phyloP scores from a whole-genome alignment of 192 early-diverging fungal genomes.

The Helicostylum pulchrum region DNA sequence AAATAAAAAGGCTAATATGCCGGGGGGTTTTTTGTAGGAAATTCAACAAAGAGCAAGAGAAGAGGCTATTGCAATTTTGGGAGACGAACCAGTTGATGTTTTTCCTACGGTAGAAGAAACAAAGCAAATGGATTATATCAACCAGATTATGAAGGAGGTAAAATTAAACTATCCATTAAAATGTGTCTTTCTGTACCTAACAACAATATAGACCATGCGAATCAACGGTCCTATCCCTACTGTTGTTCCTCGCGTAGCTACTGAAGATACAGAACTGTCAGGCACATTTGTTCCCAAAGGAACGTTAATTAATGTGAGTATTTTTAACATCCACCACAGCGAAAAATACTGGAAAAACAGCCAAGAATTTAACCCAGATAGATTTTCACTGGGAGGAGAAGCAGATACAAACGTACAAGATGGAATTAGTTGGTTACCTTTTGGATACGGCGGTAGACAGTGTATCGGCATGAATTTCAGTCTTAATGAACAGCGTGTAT shows the following conservation, averaged over 20 bases:
- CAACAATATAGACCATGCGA: background rate
- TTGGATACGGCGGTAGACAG: slow-evolving; percentile 54
- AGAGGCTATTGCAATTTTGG: slow-evolving; percentile 23
- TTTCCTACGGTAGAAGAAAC: slow-evolving; percentile 22
- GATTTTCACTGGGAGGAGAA: background rate
- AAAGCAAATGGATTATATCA: slow-evolving; percentile 23
- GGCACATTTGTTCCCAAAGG: background rate
- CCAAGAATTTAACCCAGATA: background rate
- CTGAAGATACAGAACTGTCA: background rate
- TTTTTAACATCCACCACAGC: background rate
- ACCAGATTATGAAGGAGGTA: slow-evolving; percentile 25
- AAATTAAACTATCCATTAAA: too few species aligned
- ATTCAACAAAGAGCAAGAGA: slow-evolving; percentile 32
- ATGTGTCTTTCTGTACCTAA: too few species aligned
- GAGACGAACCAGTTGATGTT: slow-evolving; percentile 22
- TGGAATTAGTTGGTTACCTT: slow-evolving; percentile 45
- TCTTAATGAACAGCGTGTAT: slow-evolving; percentile 55
- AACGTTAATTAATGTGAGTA: background rate
- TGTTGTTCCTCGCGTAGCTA: background rate
- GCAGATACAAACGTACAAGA: background rate
- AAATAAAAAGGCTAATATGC: background rate
- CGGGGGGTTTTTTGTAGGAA: slow-evolving; percentile 17
- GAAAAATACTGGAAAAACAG: background rate
- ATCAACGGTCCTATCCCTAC: background rate
- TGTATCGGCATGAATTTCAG: slow-evolving; percentile 65